Percentiles rank a stretch among this genome's conserved stretches.
phyloP scores from a whole-genome alignment of 2,329 filamentous ascomycete genomes.

The Fusarium beomiforme region DNA sequence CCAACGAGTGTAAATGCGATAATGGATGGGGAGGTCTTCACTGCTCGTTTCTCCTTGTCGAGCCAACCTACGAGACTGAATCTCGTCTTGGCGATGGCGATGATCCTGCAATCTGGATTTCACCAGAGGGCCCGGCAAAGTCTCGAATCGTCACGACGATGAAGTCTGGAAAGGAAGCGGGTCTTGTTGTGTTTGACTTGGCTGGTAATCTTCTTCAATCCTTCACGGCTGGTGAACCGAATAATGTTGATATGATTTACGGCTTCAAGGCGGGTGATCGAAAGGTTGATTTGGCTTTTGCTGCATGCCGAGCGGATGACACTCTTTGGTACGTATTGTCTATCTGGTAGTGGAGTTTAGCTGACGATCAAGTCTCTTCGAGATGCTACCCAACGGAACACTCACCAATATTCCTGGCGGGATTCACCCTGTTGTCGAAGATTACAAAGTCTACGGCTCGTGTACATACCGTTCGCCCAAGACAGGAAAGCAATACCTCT shows the following conservation, averaged over 20 bases:
- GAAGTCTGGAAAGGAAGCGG: slow-evolving; percentile 60
- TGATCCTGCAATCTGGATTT: slow-evolving; percentile 61
- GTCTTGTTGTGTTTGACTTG: slow-evolving; percentile 60
- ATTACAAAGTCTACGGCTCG: slow-evolving; percentile 62
- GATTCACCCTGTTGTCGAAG: slow-evolving; percentile 55
- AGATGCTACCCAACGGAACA: slow-evolving; percentile 58
- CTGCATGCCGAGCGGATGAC: slow-evolving; percentile 61
- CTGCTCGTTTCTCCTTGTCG: slow-evolving; percentile 56
- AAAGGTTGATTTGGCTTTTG: slow-evolving; percentile 59
- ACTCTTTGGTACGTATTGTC: slow-evolving; percentile 57
- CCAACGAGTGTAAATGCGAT: slow-evolving; percentile 54
- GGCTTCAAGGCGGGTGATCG: slow-evolving; percentile 55
- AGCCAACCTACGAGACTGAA: slow-evolving; percentile 55
- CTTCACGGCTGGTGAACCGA: slow-evolving; percentile 57
- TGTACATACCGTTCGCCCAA: slow-evolving; percentile 60
- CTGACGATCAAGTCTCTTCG: slow-evolving; percentile 54
- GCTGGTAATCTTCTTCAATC: slow-evolving; percentile 58
- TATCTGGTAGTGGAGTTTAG: neutral
- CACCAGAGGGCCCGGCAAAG: slow-evolving; percentile 49
- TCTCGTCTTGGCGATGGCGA: slow-evolving; percentile 57
- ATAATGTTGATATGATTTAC: slow-evolving; percentile 66
- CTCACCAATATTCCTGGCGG: slow-evolving; percentile 56
- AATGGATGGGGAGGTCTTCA: slow-evolving; percentile 56
- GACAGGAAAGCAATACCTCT: slow-evolving; percentile 61
- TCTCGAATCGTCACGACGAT: slow-evolving; percentile 63